A percentile compares a stretch with the other conserved stretches of the same genome.
These are phyloP conservation scores for Claviceps cyperi DNA, from an alignment of 2,329 filamentous ascomycete genomes.

Conservation along the genomic window DNA sequence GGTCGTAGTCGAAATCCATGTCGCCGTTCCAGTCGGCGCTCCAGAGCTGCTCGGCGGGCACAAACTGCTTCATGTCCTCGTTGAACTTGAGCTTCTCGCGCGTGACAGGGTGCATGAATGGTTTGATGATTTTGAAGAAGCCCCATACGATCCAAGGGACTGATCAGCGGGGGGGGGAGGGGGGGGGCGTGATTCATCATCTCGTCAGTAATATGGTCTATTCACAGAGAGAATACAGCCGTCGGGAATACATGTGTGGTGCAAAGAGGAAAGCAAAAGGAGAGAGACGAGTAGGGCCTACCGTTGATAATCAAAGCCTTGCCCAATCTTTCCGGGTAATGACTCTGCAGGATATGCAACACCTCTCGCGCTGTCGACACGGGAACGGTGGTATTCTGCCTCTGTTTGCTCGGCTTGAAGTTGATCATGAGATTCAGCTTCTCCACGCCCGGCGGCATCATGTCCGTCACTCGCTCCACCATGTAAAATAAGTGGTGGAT, in stretches of 20 bases:
- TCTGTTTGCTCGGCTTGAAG: conserved; percentile 66
- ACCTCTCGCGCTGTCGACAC: conserved; percentile 68
- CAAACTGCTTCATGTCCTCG: conserved; percentile 71
- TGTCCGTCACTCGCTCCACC: conserved; percentile 76
- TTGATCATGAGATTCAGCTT: conserved; percentile 79
- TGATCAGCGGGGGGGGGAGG: conserved; percentile 18
- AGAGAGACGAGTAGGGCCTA: conserved; percentile 25
- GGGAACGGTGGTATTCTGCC: conserved; percentile 58
- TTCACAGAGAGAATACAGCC: neutral
- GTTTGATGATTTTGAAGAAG: conserved; percentile 92
- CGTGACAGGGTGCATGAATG: conserved; percentile 92
- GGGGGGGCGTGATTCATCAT: neutral
- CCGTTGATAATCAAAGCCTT: conserved; percentile 80
- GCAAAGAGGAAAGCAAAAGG: neutral
- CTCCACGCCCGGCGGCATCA: conserved; percentile 80
- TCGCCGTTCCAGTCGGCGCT: conserved; percentile 59
- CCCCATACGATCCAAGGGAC: conserved; percentile 83
- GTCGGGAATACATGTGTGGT: too few species aligned
- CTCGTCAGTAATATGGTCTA: neutral
- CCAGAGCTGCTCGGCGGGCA: conserved; percentile 73
- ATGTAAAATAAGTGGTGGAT: conserved; percentile 92
- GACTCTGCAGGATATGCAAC: conserved; percentile 82
- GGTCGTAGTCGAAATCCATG: conserved; percentile 84
- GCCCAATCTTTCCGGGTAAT: conserved; percentile 88
- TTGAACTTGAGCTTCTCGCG: conserved; percentile 96